Base-by-base conservation (phyloP, 345 rosid genomes). In the Anacardium occidentale region DNA sequence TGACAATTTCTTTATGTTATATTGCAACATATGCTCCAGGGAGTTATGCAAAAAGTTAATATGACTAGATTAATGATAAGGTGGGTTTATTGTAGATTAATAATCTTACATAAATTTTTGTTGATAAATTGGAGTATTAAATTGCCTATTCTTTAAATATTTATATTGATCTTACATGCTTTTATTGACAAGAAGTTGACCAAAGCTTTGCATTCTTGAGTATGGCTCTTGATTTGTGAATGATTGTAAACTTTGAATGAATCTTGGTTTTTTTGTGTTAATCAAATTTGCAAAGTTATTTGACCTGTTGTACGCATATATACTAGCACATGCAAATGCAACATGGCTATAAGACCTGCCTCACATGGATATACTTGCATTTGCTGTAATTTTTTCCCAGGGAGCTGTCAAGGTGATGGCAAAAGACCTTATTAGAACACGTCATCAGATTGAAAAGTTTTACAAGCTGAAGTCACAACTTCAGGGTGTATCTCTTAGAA, bases 371-470 rank as follows among this genome's bases (percentile, higher is more conserved):
- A 42, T 62, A 56, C 26, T 67, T 12, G 55, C 22, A n/a, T 74
- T 21, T 53, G 44, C 51, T 63, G 69, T 24, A 32, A 50, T 29
- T 59, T 48, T 64, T 34, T 77, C 66, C 22, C 89, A 94, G 98
- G 99, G 99, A 78, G 98, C 98, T 72, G 98, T 95, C 45, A 92
- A 86, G 81, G 91, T 95, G 78, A 95, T 95, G 99, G 99, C 99
- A 10, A 95, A 95, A 77, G 99, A 95, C 75, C 97, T 95, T 67
- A 92, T 95, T 37, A 78, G 99, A 82, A 95, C 98, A 1, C 81
- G 97, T 2, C 98, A 92, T 83, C 98, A 95, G 84, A 84, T 95
- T 75, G 97, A 92, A 70, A 95, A 95, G 80, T 92, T 92, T 79
- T 91, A 92, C 72, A 92, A 88, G 80, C 91, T 92, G 56, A 95